Percentiles rank a stretch among this genome's conserved stretches.
Evolutionary conservation across 1,284 basidiomycete species (phyloP).

Genomic region (Pterula multifida): DNA sequence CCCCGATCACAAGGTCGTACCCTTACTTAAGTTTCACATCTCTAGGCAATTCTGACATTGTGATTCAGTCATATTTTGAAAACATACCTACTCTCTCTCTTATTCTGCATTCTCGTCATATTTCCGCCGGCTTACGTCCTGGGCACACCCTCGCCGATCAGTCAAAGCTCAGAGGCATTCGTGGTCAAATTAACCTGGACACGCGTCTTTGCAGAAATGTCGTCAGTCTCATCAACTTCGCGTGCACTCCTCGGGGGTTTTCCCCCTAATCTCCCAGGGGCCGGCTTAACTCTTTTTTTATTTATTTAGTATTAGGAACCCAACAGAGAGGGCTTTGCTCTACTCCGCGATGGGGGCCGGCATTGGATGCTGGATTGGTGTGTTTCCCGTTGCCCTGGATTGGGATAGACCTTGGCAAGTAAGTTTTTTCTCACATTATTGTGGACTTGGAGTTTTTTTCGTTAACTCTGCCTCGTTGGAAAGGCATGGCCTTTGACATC

Average conservation of each 20-base stretch:
- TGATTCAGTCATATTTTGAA: conserved; percentile 33
- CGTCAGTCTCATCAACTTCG: too few relatives aligned
- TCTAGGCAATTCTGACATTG: conserved; percentile 8
- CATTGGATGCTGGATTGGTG: conserved; percentile 70
- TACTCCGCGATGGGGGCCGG: conserved; percentile 69
- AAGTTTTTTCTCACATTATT: conserved; percentile 13
- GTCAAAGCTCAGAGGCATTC: conserved; percentile 24
- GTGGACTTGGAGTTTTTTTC: conserved; percentile 1
- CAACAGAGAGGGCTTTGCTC: conserved; percentile 67
- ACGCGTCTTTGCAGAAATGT: conserved; percentile 67
- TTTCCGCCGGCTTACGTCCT: conserved; percentile 63
- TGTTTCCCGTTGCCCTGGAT: conserved; percentile 77
- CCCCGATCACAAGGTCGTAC: conserved; percentile 52
- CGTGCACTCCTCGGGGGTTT: conserved; percentile 3
- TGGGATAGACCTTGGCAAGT: conserved; percentile 98
- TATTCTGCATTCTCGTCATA: conserved; percentile 56
- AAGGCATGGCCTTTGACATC: conserved; percentile 77
- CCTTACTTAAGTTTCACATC: conserved; percentile 5
- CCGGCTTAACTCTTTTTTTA: conserved; percentile 5
- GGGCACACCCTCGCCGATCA: conserved; percentile 44
- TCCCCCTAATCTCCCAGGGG: conserved; percentile 3
- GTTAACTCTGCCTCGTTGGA: conserved; percentile 1
- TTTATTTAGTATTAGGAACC: conserved; percentile 47
- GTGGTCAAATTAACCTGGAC: conserved; percentile 52
- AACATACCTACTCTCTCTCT: conserved; percentile 58